Evolutionary conservation across 2,329 filamentous ascomycete species (phyloP), one percentile per base, ranked within the genome.

Genomic region (Trichothecium roseum): DNA sequence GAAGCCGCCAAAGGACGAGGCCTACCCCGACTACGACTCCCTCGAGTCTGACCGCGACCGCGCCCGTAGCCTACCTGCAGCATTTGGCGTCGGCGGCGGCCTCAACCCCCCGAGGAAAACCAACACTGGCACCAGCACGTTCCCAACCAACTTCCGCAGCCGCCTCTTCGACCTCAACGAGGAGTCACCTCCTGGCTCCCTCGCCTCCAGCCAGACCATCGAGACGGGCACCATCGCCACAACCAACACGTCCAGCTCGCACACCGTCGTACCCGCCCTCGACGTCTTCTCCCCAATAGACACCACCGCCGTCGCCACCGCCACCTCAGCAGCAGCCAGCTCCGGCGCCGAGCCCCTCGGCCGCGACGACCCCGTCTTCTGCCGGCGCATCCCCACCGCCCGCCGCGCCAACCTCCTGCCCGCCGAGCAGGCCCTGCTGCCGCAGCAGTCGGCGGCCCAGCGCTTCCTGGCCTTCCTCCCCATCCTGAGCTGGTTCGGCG

Each of bases 401-500:
- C 73, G 76, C 34, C 72, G 72, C 40, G 73, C 72, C 22, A 72
- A 68, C 47, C 68, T 87, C 28, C 69, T 81, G 26, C 77, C 81
- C 1, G 72, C 81, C 32, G 73, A 81, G 41, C 74, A 83, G 56
- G 82, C 82, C 8, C 66, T 86, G 18, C 70, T 81, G 12, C 81
- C 81, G 3, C 77, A 81, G 45, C 74, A 75, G 33, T 79, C 78
- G 3, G 66, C 75, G 37, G 62, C 70, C 26, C 78, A 84, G 55
- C 70, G 76, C 35, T 52, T 84, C 15, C 57, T 83, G 37, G 70
- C 72, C 44, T 72, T 70, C 36, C 73, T 86, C 28, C 82, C 82
- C 3, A 68, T 86, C 41, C 59, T 86, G 41, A 73, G 72, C 46
- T 86, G 80, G 76, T 81, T 87, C 51, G 78, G 75, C 31, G 78